Evolutionary conservation across 306 rosid genomes (phyloP).

Genomic region (Purshia tridentata): DNA sequence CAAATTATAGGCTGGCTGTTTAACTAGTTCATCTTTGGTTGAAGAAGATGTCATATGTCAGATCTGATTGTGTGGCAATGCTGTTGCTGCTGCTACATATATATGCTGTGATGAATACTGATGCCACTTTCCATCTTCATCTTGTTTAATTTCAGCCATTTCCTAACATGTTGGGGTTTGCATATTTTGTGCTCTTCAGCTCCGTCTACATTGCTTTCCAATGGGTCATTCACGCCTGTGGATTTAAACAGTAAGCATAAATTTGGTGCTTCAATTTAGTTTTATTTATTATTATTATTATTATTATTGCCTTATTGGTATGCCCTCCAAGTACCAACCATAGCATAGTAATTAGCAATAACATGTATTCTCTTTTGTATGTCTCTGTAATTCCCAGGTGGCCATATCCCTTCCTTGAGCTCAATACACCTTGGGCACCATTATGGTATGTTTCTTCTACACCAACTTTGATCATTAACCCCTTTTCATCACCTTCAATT

Average conservation of each 20-base stretch:
- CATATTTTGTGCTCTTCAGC: constrained; percentile 59
- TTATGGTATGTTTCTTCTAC: constrained; percentile 45
- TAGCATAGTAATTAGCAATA: too few species aligned
- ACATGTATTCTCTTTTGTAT: too few species aligned
- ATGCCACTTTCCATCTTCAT: neutral
- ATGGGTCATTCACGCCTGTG: constrained; percentile 53
- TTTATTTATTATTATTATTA: too few species aligned
- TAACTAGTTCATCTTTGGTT: too few species aligned
- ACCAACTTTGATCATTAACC: neutral
- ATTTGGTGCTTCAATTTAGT: too few species aligned
- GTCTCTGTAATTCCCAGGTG: constrained; percentile 26
- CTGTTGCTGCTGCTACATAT: too few species aligned
- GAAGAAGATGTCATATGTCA: too few species aligned
- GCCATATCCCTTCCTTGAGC: constrained; percentile 78
- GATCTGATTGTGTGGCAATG: too few species aligned
- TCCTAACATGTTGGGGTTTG: constrained; percentile 46
- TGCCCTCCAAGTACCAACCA: too few species aligned
- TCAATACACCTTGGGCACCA: constrained; percentile 59
- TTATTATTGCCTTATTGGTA: too few species aligned
- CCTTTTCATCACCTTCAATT: neutral
- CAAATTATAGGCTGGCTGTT: too few species aligned
- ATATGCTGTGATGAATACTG: neutral
- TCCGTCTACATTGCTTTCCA: constrained; percentile 48
- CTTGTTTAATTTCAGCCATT: constrained; percentile 47
- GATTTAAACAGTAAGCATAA: constrained; percentile 30